These are phyloP conservation scores for Amylostereum chailletii DNA, from an alignment of 1,284 basidiomycete species.

Conservation along the genomic window DNA sequence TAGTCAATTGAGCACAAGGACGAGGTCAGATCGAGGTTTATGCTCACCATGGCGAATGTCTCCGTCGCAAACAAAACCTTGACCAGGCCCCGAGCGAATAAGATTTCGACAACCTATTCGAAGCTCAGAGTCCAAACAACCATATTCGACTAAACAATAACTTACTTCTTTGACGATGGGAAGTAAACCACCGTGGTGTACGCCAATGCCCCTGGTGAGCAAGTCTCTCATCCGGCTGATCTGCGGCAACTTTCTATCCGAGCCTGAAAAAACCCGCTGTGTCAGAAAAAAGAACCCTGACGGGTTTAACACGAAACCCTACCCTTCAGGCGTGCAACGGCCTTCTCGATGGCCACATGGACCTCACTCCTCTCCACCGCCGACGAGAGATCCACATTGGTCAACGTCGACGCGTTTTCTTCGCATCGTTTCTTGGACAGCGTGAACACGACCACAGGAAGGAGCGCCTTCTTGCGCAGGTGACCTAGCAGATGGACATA, in stretches of 20 bases:
- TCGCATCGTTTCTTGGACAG: conserved; percentile 97
- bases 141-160: not conserved
- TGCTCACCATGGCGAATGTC: conserved; percentile 93
- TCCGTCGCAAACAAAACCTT: conserved; percentile 98
- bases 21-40: not conserved
- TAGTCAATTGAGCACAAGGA: not conserved
- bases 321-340: conserved; percentile 88
- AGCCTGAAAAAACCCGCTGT: conserved; percentile 38
- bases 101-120: conserved; percentile 85
- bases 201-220: conserved; percentile 88
- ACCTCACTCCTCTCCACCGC: conserved; percentile 94
- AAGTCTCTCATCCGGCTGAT: conserved; percentile 89
- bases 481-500: conserved; percentile 91
- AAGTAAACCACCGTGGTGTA: conserved; percentile 94
- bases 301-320: conserved; percentile 9
- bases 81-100: conserved; percentile 93
- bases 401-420: conserved; percentile 88
- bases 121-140: not conserved
- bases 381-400: conserved; percentile 83
- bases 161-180: conserved; percentile 94
- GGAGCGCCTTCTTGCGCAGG: conserved; percentile 77
- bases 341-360: conserved; percentile 90
- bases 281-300: conserved; percentile 1
- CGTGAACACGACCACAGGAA: conserved; percentile 96
- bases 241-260: conserved; percentile 92